Evolutionary conservation across 2,329 filamentous ascomycete genomes (phyloP).

Genomic region (Colletotrichum salicis): DNA sequence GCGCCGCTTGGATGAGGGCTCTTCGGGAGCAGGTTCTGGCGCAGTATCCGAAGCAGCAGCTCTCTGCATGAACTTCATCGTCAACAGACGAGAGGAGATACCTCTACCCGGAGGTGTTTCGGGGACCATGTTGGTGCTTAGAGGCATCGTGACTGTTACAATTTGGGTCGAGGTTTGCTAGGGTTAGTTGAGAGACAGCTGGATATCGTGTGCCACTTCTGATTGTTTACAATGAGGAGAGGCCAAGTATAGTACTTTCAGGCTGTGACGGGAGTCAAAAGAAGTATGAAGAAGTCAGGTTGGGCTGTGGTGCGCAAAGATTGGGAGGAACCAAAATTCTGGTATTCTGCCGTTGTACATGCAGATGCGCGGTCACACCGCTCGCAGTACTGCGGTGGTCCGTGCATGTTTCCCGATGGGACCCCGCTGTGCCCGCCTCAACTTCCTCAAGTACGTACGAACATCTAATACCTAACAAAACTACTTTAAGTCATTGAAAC

Average conservation of each 20-base stretch:
- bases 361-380: slow-evolving; percentile 15
- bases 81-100: slow-evolving; percentile 88
- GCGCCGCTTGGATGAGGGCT: slow-evolving; percentile 71
- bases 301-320: not conserved
- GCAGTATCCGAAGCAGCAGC: slow-evolving; percentile 71
- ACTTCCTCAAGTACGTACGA: no score
- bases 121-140: slow-evolving; percentile 52
- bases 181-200: not conserved
- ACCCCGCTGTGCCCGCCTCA: no score
- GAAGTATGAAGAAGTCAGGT: not conserved
- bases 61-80: slow-evolving; percentile 98
- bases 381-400: not conserved
- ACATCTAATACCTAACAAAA: no score
- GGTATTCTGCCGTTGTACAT: slow-evolving; percentile 26
- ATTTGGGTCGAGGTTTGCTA: not conserved
- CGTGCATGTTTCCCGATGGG: not conserved
- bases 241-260: not conserved
- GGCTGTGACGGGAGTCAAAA: not conserved
- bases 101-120: slow-evolving; percentile 64
- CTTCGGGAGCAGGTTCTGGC: slow-evolving; percentile 56
- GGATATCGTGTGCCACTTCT: not conserved
- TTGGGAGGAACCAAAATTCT: slow-evolving; percentile 23
- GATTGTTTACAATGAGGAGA: not conserved
- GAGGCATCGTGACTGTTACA: slow-evolving; percentile 36
- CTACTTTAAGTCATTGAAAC: no score